Evolutionary conservation across 257 asterid genomes (phyloP).

Genomic region (Sherardia arvensis): DNA sequence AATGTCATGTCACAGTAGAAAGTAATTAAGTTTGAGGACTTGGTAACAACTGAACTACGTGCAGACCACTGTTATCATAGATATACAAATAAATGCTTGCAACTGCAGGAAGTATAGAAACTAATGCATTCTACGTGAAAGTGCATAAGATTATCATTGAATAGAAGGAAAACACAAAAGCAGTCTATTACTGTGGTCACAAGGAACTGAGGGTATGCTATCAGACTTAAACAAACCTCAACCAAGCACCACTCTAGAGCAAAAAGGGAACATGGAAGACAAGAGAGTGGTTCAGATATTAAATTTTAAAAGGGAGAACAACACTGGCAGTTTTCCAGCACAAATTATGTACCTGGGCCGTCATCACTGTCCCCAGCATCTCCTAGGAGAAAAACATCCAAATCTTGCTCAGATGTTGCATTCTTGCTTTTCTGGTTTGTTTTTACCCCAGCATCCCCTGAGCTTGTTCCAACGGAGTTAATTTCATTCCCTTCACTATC

Average conservation of each 20-base stretch:
- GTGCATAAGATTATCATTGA: background rate
- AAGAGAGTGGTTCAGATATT: background rate
- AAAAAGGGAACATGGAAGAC: background rate
- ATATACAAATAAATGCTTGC: background rate
- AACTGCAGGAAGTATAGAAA: background rate
- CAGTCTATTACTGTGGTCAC: background rate
- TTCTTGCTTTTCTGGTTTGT: slow-evolving; percentile 37
- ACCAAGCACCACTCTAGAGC: background rate
- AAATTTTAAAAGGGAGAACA: background rate
- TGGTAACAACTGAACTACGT: background rate
- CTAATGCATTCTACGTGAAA: background rate
- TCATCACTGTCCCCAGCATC: slow-evolving; percentile 74
- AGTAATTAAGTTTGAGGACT: background rate
- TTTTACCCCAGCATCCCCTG: slow-evolving; percentile 26
- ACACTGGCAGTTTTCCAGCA: background rate
- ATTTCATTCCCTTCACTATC: slow-evolving; percentile 39
- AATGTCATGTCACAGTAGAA: background rate
- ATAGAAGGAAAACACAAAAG: background rate
- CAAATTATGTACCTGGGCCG: slow-evolving; percentile 58
- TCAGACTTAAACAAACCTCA: background rate
- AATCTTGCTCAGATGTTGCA: slow-evolving; percentile 68
- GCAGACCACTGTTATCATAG: too few species aligned
- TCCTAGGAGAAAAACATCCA: slow-evolving; percentile 92
- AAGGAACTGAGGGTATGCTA: background rate
- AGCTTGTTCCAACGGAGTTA: slow-evolving; percentile 37